A percentile compares a stretch with the other conserved stretches of the same genome.
These are phyloP conservation scores for Aquanectria penicillioides DNA, from an alignment of 2,329 filamentous ascomycete genomes.

Conservation along the genomic window DNA sequence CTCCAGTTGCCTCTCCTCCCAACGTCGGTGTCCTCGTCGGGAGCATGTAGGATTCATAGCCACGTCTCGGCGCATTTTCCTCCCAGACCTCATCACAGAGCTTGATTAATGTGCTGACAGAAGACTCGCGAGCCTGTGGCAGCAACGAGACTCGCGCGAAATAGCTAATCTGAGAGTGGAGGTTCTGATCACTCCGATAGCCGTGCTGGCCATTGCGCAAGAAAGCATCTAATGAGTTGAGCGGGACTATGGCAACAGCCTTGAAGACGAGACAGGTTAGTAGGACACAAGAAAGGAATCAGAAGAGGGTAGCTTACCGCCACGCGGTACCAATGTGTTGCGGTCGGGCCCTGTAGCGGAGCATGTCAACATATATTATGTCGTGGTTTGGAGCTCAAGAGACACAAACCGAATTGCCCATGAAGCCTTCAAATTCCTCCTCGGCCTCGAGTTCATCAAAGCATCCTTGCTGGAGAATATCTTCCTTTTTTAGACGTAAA, in stretches of 20 bases:
- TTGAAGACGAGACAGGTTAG: not conserved
- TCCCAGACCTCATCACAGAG: no score
- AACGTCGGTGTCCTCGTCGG: not conserved
- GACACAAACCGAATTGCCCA: constrained; percentile 41
- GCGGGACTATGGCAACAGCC: constrained; percentile 34
- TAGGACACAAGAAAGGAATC: not conserved
- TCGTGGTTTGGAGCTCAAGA: not conserved
- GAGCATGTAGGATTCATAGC: not conserved
- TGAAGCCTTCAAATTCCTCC: constrained; percentile 41
- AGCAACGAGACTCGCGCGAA: constrained; percentile 14
- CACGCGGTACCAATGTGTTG: constrained; percentile 39
- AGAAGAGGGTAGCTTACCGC: constrained; percentile 20
- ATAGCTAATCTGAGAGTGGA: constrained; percentile 18
- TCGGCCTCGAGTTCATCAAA: constrained; percentile 31
- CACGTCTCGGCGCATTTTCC: no score
- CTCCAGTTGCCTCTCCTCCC: not conserved
- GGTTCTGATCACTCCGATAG: not conserved
- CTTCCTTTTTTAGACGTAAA: constrained; percentile 27
- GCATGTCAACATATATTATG: not conserved
- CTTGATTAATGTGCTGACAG: no score
- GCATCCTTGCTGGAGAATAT: constrained; percentile 34
- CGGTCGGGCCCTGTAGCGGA: constrained; percentile 27
- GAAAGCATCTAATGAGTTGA: constrained; percentile 24
- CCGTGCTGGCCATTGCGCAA: not conserved
- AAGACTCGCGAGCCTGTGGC: no score